Percentiles rank a stretch among this genome's conserved stretches.
Evolutionary conservation across 2,329 filamentous ascomycete genomes (phyloP).

Genomic region (Capronia americana): DNA sequence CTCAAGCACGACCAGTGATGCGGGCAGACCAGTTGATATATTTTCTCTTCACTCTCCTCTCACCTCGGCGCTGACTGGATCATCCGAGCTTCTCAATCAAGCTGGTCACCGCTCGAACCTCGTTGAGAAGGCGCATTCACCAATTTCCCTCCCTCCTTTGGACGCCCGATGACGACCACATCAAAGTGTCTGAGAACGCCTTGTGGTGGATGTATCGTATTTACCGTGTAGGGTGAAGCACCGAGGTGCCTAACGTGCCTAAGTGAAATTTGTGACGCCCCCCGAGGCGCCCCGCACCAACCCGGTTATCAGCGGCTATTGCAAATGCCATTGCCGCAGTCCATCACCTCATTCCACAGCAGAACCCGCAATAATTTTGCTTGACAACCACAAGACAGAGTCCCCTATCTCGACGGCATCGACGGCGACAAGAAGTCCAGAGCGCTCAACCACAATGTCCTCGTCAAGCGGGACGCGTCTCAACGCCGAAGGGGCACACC

Average conservation of each 20-base stretch:
- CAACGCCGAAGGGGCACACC: slow-evolving; percentile 46
- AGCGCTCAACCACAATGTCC: slow-evolving; percentile 14
- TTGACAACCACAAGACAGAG: neutral
- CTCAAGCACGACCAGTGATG: neutral
- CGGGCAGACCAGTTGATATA: neutral
- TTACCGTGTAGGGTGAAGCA: neutral
- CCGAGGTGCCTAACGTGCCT: neutral
- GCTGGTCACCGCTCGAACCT: neutral
- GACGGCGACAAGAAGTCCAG: neutral
- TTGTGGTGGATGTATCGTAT: neutral
- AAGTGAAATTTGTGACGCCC: neutral
- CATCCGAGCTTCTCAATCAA: neutral
- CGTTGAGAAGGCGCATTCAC: neutral
- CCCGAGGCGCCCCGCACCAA: neutral
- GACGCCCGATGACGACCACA: neutral
- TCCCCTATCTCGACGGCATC: neutral
- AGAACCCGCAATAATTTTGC: neutral
- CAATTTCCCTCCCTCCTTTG: neutral
- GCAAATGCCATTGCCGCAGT: neutral
- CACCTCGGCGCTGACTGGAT: neutral
- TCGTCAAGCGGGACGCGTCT: slow-evolving; percentile 18
- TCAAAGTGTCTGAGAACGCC: neutral
- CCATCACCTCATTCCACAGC: slow-evolving; percentile 14
- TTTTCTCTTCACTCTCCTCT: neutral
- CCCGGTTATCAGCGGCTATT: slow-evolving; percentile 9